Evolutionary conservation across 192 early-diverging fungal genomes (phyloP).

Genomic region (Podila clonocystis): DNA sequence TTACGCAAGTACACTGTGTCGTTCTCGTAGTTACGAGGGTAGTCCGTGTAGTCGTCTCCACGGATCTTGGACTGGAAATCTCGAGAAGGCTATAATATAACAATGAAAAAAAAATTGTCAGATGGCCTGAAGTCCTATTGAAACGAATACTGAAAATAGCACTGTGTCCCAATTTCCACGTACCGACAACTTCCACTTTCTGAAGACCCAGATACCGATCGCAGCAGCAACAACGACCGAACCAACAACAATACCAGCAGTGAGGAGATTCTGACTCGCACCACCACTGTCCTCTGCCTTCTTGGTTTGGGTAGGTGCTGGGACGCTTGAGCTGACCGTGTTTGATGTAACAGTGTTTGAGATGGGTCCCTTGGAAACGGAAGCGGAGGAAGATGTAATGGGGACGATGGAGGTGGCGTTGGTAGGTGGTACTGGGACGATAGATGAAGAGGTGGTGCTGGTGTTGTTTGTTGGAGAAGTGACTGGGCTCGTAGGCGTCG

Average conservation of each 20-base stretch:
- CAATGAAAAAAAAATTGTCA: constrained; percentile 6
- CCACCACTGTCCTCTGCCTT: not conserved
- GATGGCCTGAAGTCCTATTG: no score
- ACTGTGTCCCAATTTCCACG: not conserved
- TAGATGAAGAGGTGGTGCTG: no score
- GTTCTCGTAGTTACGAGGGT: constrained; percentile 33
- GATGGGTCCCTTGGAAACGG: not conserved
- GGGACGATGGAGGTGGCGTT: no score
- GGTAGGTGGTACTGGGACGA: no score
- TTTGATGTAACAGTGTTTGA: not conserved
- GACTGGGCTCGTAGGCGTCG: no score
- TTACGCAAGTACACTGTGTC: constrained; percentile 53
- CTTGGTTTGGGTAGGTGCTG: not conserved
- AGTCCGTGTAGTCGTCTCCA: constrained; percentile 46
- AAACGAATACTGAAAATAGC: not conserved
- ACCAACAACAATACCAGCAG: constrained; percentile 29
- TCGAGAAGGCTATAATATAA: constrained; percentile 49
- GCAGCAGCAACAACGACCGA: constrained; percentile 52
- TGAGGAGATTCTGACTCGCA: not conserved
- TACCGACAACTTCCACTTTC: constrained; percentile 65
- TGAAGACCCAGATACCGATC: constrained; percentile 62
- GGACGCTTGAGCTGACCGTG: not conserved
- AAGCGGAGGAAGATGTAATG: no score
- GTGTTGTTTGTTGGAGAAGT: no score
- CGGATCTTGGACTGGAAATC: constrained; percentile 61